Base-by-base conservation (phyloP, 768 basidiomycete species). In the Macrocybe gigantea region DNA sequence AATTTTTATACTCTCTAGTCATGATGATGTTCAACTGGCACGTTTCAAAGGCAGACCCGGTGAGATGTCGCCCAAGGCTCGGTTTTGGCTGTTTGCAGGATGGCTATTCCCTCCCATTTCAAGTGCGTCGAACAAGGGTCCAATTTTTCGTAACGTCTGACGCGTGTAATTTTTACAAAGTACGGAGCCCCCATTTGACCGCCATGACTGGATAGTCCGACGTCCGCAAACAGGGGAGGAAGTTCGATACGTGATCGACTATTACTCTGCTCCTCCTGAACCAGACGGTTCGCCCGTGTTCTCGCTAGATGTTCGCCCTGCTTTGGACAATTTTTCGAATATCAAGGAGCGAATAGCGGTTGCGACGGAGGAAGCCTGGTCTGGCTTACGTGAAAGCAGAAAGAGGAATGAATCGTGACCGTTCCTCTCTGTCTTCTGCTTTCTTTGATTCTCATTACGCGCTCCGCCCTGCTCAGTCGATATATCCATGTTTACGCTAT, bases 171-270 rank as follows among this genome's bases (percentile, higher is more conserved):
- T 46, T 9, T 40, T 32, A 35, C 22, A 5, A 58, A 98, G 94
- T 67, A 73, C 82, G 37, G 88, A 93, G 60, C 89, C 92, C 5
- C 96, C 95, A 1, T 98, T 99, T 61, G 96, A 99, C 62, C 84
- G 96, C 6, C 96, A 99, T 63, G 96, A 99, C 69, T 99, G 96
- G 96, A 68, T 96, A 45, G 77, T 99, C 46, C 86, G 86, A 31
- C 83, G 95, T 44, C 82, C 85, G 32, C 70, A 72, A 36, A 83
- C 85, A 1, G 83, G 88, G 12, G 80, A 88, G 56, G 87, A 92
- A 65, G 85, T 92, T 44, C 87, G 91, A 61, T 95, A 99, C 66
- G 88, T 99, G 41, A 98, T 99, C 57, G 96, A 99, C 71, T 99
- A 99, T 68, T 98, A 98, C 66, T 88, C 90, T 41, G 93, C 92